Evolutionary conservation across 2,329 filamentous ascomycete genomes (phyloP).

Genomic region (Trichoderma afroharzianum): DNA sequence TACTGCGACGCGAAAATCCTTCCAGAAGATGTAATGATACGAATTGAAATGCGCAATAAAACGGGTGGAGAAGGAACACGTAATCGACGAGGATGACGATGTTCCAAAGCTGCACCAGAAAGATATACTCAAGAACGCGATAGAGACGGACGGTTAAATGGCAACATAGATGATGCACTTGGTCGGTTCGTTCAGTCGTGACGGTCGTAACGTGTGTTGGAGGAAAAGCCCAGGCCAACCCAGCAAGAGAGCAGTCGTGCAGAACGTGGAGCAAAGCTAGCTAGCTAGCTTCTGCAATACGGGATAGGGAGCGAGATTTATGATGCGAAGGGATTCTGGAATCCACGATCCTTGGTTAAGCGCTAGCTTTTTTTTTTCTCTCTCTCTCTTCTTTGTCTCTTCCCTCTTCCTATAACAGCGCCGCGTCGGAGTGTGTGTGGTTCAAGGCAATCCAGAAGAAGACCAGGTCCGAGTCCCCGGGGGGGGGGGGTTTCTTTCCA

Average conservation of each 20-base stretch:
- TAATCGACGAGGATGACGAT: neutral
- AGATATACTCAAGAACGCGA: constrained; percentile 9
- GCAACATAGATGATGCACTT: constrained; percentile 15
- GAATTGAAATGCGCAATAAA: constrained; percentile 8
- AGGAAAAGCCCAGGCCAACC: neutral
- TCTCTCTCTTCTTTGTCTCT: neutral
- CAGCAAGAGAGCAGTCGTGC: constrained; percentile 5
- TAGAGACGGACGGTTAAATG: constrained; percentile 9
- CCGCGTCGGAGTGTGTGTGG: neutral
- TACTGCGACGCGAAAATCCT: constrained; percentile 25
- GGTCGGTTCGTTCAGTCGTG: constrained; percentile 18
- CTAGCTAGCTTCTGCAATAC: neutral
- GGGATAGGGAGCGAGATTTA: neutral
- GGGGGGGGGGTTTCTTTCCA: neutral
- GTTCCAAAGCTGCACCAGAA: neutral
- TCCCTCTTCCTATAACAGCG: neutral
- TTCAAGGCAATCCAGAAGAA: neutral
- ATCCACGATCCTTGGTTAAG: neutral
- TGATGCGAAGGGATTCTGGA: neutral
- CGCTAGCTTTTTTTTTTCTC: neutral
- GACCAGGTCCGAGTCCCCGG: neutral
- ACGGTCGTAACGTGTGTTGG: constrained; percentile 17
- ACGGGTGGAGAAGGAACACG: constrained; percentile 8
- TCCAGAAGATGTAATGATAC: neutral
- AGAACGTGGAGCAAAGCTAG: neutral